Evolutionary conservation across 2,329 filamentous ascomycete species (phyloP), one percentile per base, ranked within the genome.

Genomic region (Fusarium nisikadoi): DNA sequence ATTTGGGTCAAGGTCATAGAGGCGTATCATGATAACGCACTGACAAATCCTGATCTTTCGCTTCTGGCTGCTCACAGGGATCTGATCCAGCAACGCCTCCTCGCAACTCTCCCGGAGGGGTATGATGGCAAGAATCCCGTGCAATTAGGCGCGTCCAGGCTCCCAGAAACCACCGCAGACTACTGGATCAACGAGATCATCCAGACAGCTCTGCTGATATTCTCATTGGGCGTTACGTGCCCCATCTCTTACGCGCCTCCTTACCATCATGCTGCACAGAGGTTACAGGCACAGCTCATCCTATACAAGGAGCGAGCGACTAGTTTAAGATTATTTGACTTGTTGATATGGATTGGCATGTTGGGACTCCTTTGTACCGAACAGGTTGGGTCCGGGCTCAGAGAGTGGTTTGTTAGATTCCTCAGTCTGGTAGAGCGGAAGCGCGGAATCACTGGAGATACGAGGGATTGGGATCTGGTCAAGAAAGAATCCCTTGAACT

Each of bases 61-160:
- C 38, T 66, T 17, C 38, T 66, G 14, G 39, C 63, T 5, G 63
- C 61, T 5, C 63, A 66, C 4, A 20, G 63, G 8, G 60, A 66
- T 8, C 35, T 66, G 8, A 66, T 66, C 14, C 63, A 66, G 6
- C 63, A 66, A 8, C 39, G 52, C 0, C 29, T 66, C 13, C 50
- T 66, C 3, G 38, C 38, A 5, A 59, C 61, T 10, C 61, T 66
- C 3, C 50, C 39, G 1, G 8, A 35, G 2, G 38, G 45, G 8
- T 42, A 33, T 8, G 19, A n/a, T 17, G 33, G 33, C 20, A 35
- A 6, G 10, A 16, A 3, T 7, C 8, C 17, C 4, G 3, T n/a
- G 17, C 20, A 7, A 8, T 9, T 6, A 4, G 61, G 33, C 4
- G 6, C 27, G 2, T 1, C 11, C 4, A 1, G 12, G 11, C 2